phyloP scores from a whole-genome alignment of 768 basidiomycete genomes.

The Naganishia vishniacii region DNA sequence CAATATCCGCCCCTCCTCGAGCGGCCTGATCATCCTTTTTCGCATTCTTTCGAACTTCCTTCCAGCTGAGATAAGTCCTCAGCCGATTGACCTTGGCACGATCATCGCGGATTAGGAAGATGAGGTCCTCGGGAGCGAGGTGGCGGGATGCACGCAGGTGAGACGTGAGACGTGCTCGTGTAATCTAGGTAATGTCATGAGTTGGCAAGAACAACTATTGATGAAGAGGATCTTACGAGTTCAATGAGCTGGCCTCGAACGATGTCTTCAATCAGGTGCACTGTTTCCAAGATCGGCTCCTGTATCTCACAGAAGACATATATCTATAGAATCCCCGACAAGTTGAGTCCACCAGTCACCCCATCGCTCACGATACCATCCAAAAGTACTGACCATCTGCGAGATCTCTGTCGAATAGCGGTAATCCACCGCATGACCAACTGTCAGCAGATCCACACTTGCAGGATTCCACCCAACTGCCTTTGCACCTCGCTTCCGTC shows the following conservation, averaged over 20 bases:
- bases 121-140: conserved; percentile 85
- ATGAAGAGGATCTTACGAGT: conserved; percentile 56
- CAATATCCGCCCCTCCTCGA: conserved; percentile 70
- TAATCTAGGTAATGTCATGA: conserved; percentile 54
- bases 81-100: conserved; percentile 87
- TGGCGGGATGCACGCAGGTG: conserved; percentile 76
- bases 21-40: conserved; percentile 83
- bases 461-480: conserved; percentile 17
- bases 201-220: not conserved
- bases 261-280: conserved; percentile 91
- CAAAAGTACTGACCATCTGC: conserved; percentile 64
- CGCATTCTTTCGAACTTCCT: conserved; percentile 89
- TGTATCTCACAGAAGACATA: conserved; percentile 95
- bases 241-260: conserved; percentile 85
- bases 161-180: conserved; percentile 80
- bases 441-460: conserved; percentile 3
- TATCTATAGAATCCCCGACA: conserved; percentile 5
- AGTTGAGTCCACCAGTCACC: too few species aligned
- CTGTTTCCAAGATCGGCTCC: conserved; percentile 78
- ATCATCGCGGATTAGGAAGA: conserved; percentile 92
- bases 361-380: too few species aligned
- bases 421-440: conserved; percentile 52
- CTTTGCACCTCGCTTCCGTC: conserved; percentile 17
- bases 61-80: conserved; percentile 90
- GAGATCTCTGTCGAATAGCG: conserved; percentile 88